Base-by-base conservation (phyloP, 208 protist genomes). In the Wallacemonas sp. region DNA sequence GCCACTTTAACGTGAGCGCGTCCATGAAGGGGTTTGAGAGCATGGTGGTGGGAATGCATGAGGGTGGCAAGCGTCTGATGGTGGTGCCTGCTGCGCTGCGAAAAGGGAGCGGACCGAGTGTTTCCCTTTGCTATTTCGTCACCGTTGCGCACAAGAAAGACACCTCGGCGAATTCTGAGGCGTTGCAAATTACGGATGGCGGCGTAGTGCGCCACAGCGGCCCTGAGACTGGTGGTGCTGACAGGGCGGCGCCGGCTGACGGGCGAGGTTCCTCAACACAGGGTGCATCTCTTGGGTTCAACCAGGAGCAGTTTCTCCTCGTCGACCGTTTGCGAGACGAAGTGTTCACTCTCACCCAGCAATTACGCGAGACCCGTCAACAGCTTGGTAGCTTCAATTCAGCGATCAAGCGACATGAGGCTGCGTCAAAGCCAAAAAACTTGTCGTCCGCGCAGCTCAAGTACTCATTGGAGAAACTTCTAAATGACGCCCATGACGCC, bases 11-110 rank as follows among this genome's bases (percentile, higher is more conserved):
- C 63, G 78, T 91, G 21, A 77, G 68, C 0, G 12, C 80, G 1
- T 49, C 62, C 8, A 90, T 90, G 84, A 86, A 85, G 46, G 84
- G 84, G 0, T 94, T 94, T 80, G 88, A 94, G 68, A 83, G 85
- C 11, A 82, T 90, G 75, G 28, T 87, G 12, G 71, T 90, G 19
- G 88, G 83, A 45, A 91, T 88, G 82, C 61, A 69, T 19, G 78
- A 88, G 75, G 76, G 74, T 19, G 77, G 76, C 12, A 70, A 77
- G 53, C 77, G 84, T n/a, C 61, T 88, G 21, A 63, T 84, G 34
- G 76, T 94, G 11, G 68, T 94, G 11, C 88, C 84, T 11, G 41
- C 62, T 6, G 65, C 53, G 19, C 71, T 74, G 15, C 82, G 80
- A 53, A 75, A 78, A 41, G 80, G 80, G 6, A 66, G 66, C 36